Evolutionary conservation across 176 grass and related monocot species (phyloP), one percentile per base, ranked within the genome.

Genomic region (Musa beccarii): DNA sequence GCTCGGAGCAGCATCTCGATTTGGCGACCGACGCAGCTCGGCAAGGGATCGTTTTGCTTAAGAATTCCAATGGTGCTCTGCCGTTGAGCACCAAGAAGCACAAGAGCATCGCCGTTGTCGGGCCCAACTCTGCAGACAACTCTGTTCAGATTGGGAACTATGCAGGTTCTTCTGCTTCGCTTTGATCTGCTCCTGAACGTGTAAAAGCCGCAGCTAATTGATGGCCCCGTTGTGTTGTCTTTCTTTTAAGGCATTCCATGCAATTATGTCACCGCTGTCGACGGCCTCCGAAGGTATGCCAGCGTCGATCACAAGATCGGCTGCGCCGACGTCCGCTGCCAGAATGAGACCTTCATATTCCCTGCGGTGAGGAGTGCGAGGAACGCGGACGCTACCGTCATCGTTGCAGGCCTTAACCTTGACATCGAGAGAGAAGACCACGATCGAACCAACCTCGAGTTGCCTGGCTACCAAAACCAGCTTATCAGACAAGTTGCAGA

Each of bases 1-100:
- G 67, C 67, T 49, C 13, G 26, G 6, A 29, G 15, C 14, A 19
- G 29, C 12, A 69, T 15, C 13, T 50, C 34, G 26, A 69, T 28
- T 49, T 69, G 67, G 67, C 67, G 3, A 69, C 26, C 13, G 67
- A 69, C 1, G 67, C 67, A 8, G 67, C 26, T 9, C 29, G 67
- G 34, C 67, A 69, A 69, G 67, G 67, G 9, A 69, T 69, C 28
- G 67, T 69, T 12, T 29, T 69, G 9, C 67, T 69, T 9, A 69
- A 51, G 67, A 69, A 69, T 3, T 19, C 21, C 10, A 49, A 49
- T 15, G 49, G 49, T 15, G 2, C 26, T 49, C 29, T 69, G 28
- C 67, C 67, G 51, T 19, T 69, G 4, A 43, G 16, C 29, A 24
- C 67, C 13, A 17, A 49, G 13, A 69, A 51, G 4, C 12, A 49